Evolutionary conservation across 2,329 filamentous ascomycete species (phyloP).

Genomic region (Venturia oleaginea): DNA sequence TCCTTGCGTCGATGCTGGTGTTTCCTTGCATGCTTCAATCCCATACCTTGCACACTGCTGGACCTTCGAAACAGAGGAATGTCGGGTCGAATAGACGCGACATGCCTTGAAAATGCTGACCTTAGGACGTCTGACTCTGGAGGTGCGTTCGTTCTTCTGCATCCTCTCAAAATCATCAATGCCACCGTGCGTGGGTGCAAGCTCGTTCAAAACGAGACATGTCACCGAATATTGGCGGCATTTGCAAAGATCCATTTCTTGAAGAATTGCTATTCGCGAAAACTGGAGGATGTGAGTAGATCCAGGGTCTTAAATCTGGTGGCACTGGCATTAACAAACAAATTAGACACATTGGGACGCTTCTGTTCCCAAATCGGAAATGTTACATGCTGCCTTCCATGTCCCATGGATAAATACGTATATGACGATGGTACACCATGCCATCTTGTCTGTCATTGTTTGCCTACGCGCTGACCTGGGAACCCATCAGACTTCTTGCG

Average conservation of each 20-base stretch:
- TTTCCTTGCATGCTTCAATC: neutral
- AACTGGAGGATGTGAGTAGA: constrained; percentile 9
- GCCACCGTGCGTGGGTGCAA: neutral
- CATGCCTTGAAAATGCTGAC: neutral
- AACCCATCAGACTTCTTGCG: neutral
- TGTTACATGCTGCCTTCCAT: constrained; percentile 69
- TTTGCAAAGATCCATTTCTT: constrained; percentile 11
- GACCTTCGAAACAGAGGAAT: constrained; percentile 5
- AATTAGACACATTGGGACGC: constrained; percentile 45
- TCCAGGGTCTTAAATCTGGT: neutral
- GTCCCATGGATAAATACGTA: constrained; percentile 68
- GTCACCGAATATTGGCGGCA: neutral
- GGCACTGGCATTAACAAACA: constrained; percentile 25
- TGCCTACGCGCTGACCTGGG: neutral
- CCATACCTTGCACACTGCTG: neutral
- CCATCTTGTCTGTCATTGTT: constrained; percentile 23
- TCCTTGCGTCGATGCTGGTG: neutral
- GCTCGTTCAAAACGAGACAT: neutral
- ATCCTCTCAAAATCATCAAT: neutral
- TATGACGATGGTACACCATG: constrained; percentile 41
- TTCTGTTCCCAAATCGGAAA: constrained; percentile 32
- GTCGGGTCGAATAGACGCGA: neutral
- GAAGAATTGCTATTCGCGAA: neutral
- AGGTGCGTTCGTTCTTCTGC: neutral
- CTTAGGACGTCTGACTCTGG: neutral